These are phyloP conservation scores for Vanrija sp. DNA, from an alignment of 1,284 basidiomycete species.

Conservation along the genomic window DNA sequence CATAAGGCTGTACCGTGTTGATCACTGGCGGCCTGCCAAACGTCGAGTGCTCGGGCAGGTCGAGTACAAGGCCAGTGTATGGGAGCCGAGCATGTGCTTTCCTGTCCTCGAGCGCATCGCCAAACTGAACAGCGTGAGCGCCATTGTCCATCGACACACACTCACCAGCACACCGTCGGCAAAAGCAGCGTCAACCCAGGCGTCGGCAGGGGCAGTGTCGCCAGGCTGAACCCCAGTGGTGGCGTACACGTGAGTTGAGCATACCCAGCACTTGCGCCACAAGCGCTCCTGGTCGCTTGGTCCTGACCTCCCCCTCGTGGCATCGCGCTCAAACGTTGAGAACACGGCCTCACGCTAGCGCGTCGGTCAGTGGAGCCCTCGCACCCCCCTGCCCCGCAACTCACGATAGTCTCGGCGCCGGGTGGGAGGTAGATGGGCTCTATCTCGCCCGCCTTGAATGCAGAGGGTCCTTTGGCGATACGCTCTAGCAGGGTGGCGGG, in stretches of 20 bases:
- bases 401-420: constrained; percentile 17
- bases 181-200: constrained; percentile 31
- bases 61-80: constrained; percentile 24
- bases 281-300: constrained; percentile 1
- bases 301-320: background rate
- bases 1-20: constrained; percentile 21
- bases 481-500: constrained; percentile 4
- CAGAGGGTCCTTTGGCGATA: background rate
- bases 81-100: constrained; percentile 12
- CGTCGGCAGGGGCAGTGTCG: constrained; percentile 20
- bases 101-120: constrained; percentile 17
- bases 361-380: background rate
- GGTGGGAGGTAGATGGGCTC: constrained; percentile 16
- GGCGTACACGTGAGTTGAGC: constrained; percentile 27
- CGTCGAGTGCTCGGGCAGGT: constrained; percentile 11
- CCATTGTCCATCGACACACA: background rate
- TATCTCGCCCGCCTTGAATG: constrained; percentile 2
- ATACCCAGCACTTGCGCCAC: constrained; percentile 42
- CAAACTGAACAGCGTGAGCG: constrained; percentile 20
- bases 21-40: constrained; percentile 16
- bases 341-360: background rate
- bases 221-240: constrained; percentile 10
- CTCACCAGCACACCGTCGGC: constrained; percentile 32
- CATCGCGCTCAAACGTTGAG: background rate
- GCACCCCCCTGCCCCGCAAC: background rate